Conservation (phyloP, 139 green algal genomes). For the Volvox reticuliferus region DNA sequence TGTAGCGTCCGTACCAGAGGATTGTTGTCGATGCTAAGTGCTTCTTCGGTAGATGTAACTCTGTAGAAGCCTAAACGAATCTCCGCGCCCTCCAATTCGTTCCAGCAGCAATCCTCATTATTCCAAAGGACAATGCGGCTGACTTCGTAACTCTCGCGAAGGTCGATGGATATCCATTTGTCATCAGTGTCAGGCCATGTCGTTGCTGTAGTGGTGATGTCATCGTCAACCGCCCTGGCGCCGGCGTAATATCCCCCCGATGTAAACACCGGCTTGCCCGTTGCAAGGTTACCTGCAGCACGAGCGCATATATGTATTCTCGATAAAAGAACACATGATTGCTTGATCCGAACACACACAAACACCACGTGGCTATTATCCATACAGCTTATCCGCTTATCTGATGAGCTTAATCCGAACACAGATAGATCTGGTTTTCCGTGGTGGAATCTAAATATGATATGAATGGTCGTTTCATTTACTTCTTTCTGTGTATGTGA, state of each 20-base stretch:
- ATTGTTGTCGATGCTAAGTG: not conserved
- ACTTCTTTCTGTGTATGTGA: too few species aligned
- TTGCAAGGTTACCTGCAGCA: not conserved
- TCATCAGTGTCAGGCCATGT: not conserved
- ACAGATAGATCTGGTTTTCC: too few species aligned
- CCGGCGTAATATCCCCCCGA: not conserved
- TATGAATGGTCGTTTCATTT: too few species aligned
- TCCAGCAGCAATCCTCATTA: not conserved
- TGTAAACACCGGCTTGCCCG: not conserved
- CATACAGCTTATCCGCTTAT: too few species aligned
- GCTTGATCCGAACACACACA: too few species aligned
- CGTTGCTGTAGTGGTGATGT: not conserved
- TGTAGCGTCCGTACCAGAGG: not conserved
- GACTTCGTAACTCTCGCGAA: not conserved
- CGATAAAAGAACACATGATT: too few species aligned
- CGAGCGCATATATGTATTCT: too few species aligned
- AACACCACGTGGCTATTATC: too few species aligned
- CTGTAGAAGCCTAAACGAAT: not conserved
- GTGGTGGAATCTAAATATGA: too few species aligned
- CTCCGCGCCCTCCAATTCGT: not conserved
- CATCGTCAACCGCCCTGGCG: not conserved
- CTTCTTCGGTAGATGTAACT: not conserved
- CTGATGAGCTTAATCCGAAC: too few species aligned
- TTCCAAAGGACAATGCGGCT: not conserved
- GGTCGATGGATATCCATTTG: not conserved